phyloP scores from a whole-genome alignment of 2,329 filamentous ascomycete genomes.

The Sarocladium oryzae region DNA sequence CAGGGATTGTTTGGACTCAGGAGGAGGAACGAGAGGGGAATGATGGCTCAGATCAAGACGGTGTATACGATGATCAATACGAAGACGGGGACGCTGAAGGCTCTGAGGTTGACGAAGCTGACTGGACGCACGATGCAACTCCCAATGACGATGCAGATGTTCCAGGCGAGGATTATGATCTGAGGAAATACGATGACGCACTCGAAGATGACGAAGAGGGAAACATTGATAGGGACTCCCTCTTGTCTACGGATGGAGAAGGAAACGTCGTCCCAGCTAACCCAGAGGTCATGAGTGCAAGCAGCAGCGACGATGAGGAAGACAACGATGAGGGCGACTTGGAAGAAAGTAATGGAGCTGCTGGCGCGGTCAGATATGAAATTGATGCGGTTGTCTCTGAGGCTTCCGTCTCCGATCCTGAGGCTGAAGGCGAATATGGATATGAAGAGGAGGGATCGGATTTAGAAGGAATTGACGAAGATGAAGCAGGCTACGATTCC shows the following conservation, averaged over 20 bases:
- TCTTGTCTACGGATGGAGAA: neutral
- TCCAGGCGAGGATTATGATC: constrained; percentile 27
- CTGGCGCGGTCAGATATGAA: neutral
- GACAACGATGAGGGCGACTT: neutral
- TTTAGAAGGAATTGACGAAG: constrained; percentile 20
- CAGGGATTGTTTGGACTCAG: neutral
- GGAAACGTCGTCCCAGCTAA: neutral
- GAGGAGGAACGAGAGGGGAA: neutral
- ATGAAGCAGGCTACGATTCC: constrained; percentile 21
- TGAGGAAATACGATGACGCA: constrained; percentile 25
- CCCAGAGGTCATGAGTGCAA: neutral
- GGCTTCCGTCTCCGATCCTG: neutral
- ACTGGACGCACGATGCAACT: constrained; percentile 15
- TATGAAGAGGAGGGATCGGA: constrained; percentile 17
- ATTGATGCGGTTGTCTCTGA: neutral
- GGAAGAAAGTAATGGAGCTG: neutral
- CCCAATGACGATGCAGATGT: constrained; percentile 21
- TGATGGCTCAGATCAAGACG: neutral
- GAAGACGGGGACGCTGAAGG: constrained; percentile 11
- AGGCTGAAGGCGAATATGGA: constrained; percentile 17
- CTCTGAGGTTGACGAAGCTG: constrained; percentile 11
- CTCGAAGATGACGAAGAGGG: constrained; percentile 26
- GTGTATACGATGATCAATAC: constrained; percentile 1
- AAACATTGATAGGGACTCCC: constrained; percentile 14
- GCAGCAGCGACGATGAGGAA: constrained; percentile 2